These are phyloP conservation scores for Coemansia erecta DNA, from an alignment of 192 early-diverging fungal species.

Conservation along the genomic window DNA sequence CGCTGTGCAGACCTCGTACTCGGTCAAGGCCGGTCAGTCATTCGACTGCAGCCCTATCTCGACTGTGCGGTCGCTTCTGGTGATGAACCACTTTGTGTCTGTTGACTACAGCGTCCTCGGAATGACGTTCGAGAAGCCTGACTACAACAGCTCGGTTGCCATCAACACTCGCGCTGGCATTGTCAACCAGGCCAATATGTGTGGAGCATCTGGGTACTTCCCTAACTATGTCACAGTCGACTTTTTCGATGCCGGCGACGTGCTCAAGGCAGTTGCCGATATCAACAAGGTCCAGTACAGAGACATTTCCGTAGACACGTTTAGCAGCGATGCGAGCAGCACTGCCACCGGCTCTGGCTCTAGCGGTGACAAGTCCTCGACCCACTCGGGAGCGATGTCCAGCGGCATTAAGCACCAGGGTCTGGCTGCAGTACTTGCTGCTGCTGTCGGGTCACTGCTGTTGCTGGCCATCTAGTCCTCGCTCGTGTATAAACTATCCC, in stretches of 20 bases:
- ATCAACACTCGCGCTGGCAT: conserved; percentile 60
- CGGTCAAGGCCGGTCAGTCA: conserved; percentile 42
- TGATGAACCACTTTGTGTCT: conserved; percentile 76
- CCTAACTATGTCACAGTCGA: conserved; percentile 75
- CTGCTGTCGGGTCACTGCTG: conserved; percentile 3
- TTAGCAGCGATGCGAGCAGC: conserved; percentile 5
- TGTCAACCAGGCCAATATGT: conserved; percentile 57
- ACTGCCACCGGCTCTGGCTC: too few species aligned
- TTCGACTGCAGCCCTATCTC: conserved; percentile 56
- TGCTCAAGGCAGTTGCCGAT: conserved; percentile 53
- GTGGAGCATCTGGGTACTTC: conserved; percentile 37
- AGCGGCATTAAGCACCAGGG: not conserved
- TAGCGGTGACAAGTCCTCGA: not conserved
- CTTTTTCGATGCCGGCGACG: conserved; percentile 65
- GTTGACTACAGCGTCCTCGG: conserved; percentile 34
- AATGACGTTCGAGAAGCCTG: conserved; percentile 54
- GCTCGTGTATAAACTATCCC: too few species aligned
- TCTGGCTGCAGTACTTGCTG: not conserved
- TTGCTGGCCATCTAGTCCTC: not conserved
- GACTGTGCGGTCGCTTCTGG: conserved; percentile 55
- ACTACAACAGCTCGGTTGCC: conserved; percentile 43
- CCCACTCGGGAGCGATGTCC: conserved; percentile 1
- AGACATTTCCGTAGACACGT: conserved; percentile 18
- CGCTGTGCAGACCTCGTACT: conserved; percentile 72
- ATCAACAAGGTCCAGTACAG: conserved; percentile 55